Percentiles rank a stretch among this genome's conserved stretches.
Conservation (phyloP, 2,329 filamentous ascomycete species). For the Claviceps pazoutovae region DNA sequence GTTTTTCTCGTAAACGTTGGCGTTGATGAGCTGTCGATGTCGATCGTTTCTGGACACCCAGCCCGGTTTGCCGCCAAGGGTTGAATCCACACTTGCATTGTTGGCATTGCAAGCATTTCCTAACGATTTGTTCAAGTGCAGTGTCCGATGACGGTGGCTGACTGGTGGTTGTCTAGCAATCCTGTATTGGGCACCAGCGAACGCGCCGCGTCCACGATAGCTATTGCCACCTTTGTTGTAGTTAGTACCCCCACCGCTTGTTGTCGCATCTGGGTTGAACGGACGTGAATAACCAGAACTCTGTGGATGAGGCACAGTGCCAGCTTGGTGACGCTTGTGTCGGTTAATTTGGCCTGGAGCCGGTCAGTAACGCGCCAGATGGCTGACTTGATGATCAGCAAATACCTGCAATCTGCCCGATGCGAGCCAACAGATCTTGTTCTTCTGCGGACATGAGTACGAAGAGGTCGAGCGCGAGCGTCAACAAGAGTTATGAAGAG, state of each 20-base stretch:
- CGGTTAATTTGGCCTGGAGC: slow-evolving; percentile 61
- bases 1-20: slow-evolving; percentile 62
- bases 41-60: slow-evolving; percentile 65
- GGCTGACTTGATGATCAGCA: slow-evolving; percentile 1
- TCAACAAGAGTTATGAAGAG: neutral
- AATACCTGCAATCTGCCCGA: slow-evolving; percentile 37
- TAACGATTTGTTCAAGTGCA: slow-evolving; percentile 43
- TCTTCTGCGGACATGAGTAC: slow-evolving; percentile 34
- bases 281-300: slow-evolving; percentile 22
- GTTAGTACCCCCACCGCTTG: slow-evolving; percentile 1
- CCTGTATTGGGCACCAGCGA: slow-evolving; percentile 21
- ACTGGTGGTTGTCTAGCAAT: slow-evolving; percentile 19
- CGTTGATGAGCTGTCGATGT: slow-evolving; percentile 73
- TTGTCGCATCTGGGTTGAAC: slow-evolving; percentile 8
- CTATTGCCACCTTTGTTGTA: slow-evolving; percentile 1
- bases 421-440: slow-evolving; percentile 38
- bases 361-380: slow-evolving; percentile 11
- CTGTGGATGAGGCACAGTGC: slow-evolving; percentile 16
- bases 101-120: slow-evolving; percentile 23
- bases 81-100: slow-evolving; percentile 22
- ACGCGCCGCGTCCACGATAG: slow-evolving; percentile 14
- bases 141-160: slow-evolving; percentile 35
- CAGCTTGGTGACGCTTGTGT: slow-evolving; percentile 52
- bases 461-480: neutral
- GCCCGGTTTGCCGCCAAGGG: slow-evolving; percentile 11